A percentile compares a stretch with the other conserved stretches of the same genome.
Evolutionary conservation across 345 rosid species (phyloP).

Genomic region (Eucalyptus rudis): DNA sequence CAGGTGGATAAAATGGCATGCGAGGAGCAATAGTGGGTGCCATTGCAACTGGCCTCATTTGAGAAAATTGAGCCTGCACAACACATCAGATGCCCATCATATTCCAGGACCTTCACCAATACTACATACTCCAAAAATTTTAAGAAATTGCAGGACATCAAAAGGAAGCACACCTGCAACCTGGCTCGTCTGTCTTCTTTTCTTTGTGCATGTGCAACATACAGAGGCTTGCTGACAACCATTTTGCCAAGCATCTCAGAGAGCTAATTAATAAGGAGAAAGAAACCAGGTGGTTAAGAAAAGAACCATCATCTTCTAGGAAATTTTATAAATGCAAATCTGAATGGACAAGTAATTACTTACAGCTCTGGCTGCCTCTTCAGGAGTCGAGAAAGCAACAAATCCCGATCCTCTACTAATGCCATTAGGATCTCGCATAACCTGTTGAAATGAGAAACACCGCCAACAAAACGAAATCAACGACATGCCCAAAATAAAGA

Average conservation of each 20-base stretch:
- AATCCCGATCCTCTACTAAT: conserved; percentile 72
- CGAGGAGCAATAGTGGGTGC: conserved; percentile 70
- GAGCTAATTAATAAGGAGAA: conserved; percentile 15
- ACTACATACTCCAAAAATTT: background rate
- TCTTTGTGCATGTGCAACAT: conserved; percentile 90
- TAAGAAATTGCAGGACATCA: background rate
- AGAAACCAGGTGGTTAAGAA: background rate
- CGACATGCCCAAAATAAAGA: background rate
- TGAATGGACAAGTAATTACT: background rate
- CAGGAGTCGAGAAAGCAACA: conserved; percentile 73
- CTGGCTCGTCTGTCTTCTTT: conserved; percentile 95
- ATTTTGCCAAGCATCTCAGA: conserved; percentile 90
- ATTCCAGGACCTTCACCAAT: background rate
- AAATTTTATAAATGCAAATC: background rate
- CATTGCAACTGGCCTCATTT: conserved; percentile 70
- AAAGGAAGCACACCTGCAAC: conserved; percentile 45
- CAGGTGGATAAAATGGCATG: conserved; percentile 76
- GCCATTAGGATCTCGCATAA: conserved; percentile 76
- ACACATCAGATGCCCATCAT: background rate
- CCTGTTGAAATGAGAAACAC: conserved; percentile 17
- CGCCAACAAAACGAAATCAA: background rate
- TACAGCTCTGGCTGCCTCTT: conserved; percentile 85
- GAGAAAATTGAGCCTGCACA: conserved; percentile 82
- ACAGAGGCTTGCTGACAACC: conserved; percentile 79
- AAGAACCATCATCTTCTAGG: background rate